Conservation (phyloP, 2,329 filamentous ascomycete genomes). For the Botrytis deweyae region DNA sequence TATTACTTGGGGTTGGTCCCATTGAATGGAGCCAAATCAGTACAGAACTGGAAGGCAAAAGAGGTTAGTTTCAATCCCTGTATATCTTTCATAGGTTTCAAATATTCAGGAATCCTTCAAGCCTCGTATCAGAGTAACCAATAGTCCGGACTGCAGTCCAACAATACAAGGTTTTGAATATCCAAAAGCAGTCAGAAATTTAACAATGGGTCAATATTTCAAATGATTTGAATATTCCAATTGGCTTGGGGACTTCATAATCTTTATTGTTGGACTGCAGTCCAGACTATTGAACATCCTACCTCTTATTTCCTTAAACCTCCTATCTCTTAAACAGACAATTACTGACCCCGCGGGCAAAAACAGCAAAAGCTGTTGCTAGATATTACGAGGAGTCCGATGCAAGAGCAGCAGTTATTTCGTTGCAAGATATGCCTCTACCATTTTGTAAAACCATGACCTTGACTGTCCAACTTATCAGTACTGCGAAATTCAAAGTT, state of each 20-base stretch:
- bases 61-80: background rate
- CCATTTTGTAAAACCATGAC: conserved; percentile 38
- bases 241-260: no score
- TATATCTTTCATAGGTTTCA: background rate
- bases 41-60: background rate
- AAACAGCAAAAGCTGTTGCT: conserved; percentile 42
- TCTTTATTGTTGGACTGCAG: no score
- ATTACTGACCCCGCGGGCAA: background rate
- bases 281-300: no score
- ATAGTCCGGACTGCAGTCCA: background rate
- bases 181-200: no score
- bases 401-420: conserved; percentile 40
- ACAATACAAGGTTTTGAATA: no score
- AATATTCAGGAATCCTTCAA: background rate
- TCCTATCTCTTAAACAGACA: no score
- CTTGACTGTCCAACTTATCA: conserved; percentile 42
- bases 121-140: no score
- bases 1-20: conserved; percentile 23
- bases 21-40: conserved; percentile 19
- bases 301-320: background rate
- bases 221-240: no score
- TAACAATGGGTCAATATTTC: no score
- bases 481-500: conserved; percentile 44
- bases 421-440: conserved; percentile 39
- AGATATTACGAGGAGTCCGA: conserved; percentile 43